phyloP scores from a whole-genome alignment of 768 basidiomycete genomes.

The Termitomyces sp. region DNA sequence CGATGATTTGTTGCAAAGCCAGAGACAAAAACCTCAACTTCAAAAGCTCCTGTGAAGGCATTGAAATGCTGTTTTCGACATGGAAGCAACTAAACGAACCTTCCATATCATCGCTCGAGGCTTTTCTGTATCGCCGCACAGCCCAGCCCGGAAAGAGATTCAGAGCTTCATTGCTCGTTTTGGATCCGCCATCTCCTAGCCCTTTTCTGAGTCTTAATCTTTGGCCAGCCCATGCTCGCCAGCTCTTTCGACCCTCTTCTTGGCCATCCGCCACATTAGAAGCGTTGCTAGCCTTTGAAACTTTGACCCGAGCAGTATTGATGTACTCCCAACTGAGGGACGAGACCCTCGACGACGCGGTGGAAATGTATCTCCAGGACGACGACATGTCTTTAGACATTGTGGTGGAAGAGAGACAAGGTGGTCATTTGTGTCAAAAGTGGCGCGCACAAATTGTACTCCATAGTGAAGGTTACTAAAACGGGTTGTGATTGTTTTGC shows the following conservation, averaged over 20 bases:
- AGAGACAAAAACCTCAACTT: conserved; percentile 70
- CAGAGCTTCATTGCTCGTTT: conserved; percentile 36
- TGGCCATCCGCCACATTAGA: conserved; percentile 2
- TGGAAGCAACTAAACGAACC: conserved; percentile 19
- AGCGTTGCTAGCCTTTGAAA: conserved; percentile 1
- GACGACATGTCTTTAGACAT: conserved; percentile 37
- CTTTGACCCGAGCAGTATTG: conserved; percentile 16
- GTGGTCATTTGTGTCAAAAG: conserved; percentile 3
- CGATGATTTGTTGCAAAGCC: conserved; percentile 69
- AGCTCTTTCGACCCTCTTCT: conserved; percentile 32
- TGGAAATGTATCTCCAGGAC: conserved; percentile 29
- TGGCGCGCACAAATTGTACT: neutral
- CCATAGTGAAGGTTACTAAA: neutral
- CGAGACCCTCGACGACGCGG: conserved; percentile 29
- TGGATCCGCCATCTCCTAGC: conserved; percentile 7
- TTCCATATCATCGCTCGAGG: conserved; percentile 15
- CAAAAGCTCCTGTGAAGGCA: conserved; percentile 47
- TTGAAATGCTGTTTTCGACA: neutral
- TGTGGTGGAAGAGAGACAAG: conserved; percentile 1
- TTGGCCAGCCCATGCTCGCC: conserved; percentile 64
- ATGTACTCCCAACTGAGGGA: conserved; percentile 43
- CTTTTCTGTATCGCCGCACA: conserved; percentile 40
- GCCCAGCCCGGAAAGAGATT: conserved; percentile 85
- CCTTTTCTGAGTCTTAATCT: conserved; percentile 37
- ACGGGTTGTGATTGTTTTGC: neutral